Evolutionary conservation across 306 rosid species (phyloP), one percentile per base, ranked within the genome.

Genomic region (Castanea mollissima): DNA sequence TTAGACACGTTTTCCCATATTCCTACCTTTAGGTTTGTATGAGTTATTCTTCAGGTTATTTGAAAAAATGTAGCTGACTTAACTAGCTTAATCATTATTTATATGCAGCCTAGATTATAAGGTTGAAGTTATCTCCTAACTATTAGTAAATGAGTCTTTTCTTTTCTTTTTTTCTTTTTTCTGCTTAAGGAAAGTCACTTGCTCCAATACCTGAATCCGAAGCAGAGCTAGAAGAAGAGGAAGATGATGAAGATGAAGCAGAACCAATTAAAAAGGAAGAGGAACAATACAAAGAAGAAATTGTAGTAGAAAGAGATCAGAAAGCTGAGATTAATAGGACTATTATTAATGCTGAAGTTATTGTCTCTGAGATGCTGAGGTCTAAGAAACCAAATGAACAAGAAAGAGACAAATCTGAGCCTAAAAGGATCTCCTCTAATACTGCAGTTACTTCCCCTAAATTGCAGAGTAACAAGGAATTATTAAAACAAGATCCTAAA

Each of bases 151-250:
- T 77, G 80, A 76, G 84, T n/a, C 55, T 75, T 35, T 73, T 65
- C 5, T 49, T 49, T 49, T 49, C 1, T 19, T 18, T 79, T 86
- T 29, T 76, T 81, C 75, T 77, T 81, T 56, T 78, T 20, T 23
- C 83, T 91, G 97, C 85, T 91, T 68, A 93, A 94, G 97, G 97
- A 87, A 92, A 94, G 99, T 89, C 97, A 76, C 97, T 94, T 83
- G 96, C 97, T 92, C 92, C 99, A 78, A 94, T 94, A 86, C 97
- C 92, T 55, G 99, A 94, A 80, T 87, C 91, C 35, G 99, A 91
- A 84, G 97, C 84, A 82, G 99, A 94, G 91, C 79, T 86, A 38
- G 97, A 94, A 76, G 97, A 89, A 62, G 89, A 88, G 67, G 97
- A 59, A 79, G 94, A 86, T 16, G 89, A 86, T 4, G 76, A 73